Evolutionary conservation across 495 filamentous ascomycete genomes (phyloP).

Genomic region (Penicillium macrosclerotiorum): DNA sequence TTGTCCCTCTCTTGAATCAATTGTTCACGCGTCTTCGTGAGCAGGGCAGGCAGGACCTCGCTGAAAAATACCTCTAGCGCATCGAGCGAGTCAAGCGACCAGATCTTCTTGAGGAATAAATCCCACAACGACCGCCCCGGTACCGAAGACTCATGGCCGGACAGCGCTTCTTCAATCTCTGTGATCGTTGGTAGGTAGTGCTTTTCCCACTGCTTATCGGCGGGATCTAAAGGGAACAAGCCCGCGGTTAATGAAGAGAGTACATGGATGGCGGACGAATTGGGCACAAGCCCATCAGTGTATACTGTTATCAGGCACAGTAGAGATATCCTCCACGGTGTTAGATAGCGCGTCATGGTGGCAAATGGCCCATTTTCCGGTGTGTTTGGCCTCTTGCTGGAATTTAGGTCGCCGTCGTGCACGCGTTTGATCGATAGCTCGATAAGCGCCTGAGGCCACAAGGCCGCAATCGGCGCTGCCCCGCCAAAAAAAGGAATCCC

Average conservation of each 20-base stretch:
- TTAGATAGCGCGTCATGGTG: conserved; percentile 74
- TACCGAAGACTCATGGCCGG: conserved; percentile 59
- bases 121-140: conserved; percentile 85
- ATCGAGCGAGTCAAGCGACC: conserved; percentile 79
- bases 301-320: conserved; percentile 81
- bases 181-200: conserved; percentile 57
- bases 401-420: too few species aligned
- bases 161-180: conserved; percentile 65
- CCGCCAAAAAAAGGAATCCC: conserved; percentile 21
- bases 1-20: conserved; percentile 49
- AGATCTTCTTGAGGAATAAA: conserved; percentile 76
- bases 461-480: conserved; percentile 18
- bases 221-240: conserved; percentile 52
- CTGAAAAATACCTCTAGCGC: conserved; percentile 69
- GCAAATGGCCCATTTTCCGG: conserved; percentile 15
- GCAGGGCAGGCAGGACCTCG: conserved; percentile 45
- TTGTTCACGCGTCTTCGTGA: conserved; percentile 61
- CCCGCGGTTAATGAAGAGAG: conserved; percentile 81
- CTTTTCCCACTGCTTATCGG: conserved; percentile 36
- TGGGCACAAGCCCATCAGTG: conserved; percentile 69
- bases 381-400: too few species aligned
- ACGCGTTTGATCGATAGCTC: conserved; percentile 18
- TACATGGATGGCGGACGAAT: conserved; percentile 71
- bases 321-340: conserved; percentile 80
- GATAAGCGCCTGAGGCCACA: conserved; percentile 26